Base-by-base conservation (phyloP, 306 rosid species). In the Lithocarpus polystachyus region DNA sequence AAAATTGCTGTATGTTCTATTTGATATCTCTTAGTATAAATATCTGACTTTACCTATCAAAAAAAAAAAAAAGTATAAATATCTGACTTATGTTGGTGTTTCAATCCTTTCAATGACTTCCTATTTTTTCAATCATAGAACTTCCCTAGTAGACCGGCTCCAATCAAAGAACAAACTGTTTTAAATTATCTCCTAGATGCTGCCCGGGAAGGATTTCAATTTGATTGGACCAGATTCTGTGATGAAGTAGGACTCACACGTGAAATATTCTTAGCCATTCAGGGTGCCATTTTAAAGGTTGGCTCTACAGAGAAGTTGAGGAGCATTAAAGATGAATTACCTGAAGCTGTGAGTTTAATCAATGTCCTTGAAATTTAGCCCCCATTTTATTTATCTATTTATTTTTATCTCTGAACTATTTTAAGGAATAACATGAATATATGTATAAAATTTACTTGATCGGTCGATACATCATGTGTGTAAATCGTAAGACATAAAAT, bases 141-240 rank as follows among this genome's bases (percentile, higher is more conserved):
- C 86, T 76, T 64, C 56, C 92, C 97, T 3, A 82, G 86, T 85
- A 88, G 98, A 88, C 71, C 96, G 26, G 94, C 92, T 78, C 94
- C 98, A 68, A 94, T 94, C 72, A 89, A 87, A 81, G 96, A 94
- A 68, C 87, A 89, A 81, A 90, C 97, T 80, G 98, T 92, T 65
- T 61, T 17, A 60, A 88, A 78, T n/a, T 92, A 92, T 88, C 85
- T 92, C 20, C 80, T 92, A 74, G 96, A 92, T 19, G 98, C 98
- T 74, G 92, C 90, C 75, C 89, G 75, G 78, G 96, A 90, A 64
- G 97, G 95, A 76, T 81, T 85, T 35, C 87, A 86, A 37, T 80
- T 94, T 83, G 92, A 94, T 75, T 92, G 98, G 97, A 85, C 70
- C 74, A 89, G 95, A 79, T 87, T 86, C 55, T 80, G 89, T 31